Percentiles rank a stretch among this genome's conserved stretches.
Conservation (phyloP, 345 rosid genomes). For the Pugionium dolabratum region DNA sequence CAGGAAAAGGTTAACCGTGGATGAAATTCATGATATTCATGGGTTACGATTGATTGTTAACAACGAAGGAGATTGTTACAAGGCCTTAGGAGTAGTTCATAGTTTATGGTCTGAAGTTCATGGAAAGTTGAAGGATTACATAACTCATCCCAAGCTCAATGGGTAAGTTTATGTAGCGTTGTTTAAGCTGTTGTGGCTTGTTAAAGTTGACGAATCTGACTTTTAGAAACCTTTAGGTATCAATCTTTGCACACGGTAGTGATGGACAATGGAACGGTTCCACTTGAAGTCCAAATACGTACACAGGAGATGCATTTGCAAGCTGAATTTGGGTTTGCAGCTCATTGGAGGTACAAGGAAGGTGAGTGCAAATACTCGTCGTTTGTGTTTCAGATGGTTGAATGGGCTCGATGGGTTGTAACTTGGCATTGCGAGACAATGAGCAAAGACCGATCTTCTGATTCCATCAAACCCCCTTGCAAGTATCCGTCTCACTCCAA, state of each 20-base stretch:
- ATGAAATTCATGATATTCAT: constrained; percentile 92
- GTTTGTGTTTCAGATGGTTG: constrained; percentile 93
- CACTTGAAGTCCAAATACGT: constrained; percentile 94
- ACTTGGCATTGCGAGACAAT: constrained; percentile 93
- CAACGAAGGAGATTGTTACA: constrained; percentile 78
- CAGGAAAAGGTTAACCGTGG: constrained; percentile 87
- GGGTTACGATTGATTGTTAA: constrained; percentile 88
- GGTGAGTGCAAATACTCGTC: constrained; percentile 76
- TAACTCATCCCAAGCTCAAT: constrained; percentile 71
- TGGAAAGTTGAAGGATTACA: constrained; percentile 89
- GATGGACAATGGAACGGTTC: constrained; percentile 67
- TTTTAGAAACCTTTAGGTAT: constrained; percentile 51
- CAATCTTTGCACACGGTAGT: constrained; percentile 89
- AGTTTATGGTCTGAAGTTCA: constrained; percentile 84
- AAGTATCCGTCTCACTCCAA: constrained; percentile 72
- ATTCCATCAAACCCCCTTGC: constrained; percentile 67
- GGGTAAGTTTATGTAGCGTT: constrained; percentile 56
- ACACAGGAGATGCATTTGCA: constrained; percentile 93
- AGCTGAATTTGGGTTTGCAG: constrained; percentile 96
- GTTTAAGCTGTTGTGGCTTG: constrained; percentile 30
- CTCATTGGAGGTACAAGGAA: constrained; percentile 99
- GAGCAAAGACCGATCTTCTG: constrained; percentile 61
- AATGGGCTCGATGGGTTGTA: constrained; percentile 96
- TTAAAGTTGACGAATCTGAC: background rate
- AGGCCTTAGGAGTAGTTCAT: constrained; percentile 69